phyloP scores from a whole-genome alignment of 1,284 basidiomycete species.

The Leucoagaricus sp. region DNA sequence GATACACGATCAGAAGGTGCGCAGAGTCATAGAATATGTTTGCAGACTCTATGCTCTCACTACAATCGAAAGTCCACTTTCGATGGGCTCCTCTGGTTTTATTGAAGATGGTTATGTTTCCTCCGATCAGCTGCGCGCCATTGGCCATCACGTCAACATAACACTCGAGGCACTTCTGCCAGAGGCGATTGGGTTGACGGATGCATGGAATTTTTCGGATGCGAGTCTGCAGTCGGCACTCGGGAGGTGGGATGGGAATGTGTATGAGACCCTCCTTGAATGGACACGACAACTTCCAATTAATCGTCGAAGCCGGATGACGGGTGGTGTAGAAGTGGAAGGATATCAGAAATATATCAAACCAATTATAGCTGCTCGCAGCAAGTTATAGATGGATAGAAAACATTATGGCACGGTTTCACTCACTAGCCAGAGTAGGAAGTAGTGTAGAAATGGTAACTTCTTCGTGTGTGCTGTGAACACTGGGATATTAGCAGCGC shows the following conservation, averaged over 20 bases:
- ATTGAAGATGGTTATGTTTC: conserved; percentile 23
- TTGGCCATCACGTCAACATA: conserved; percentile 10
- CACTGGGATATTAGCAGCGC: no score
- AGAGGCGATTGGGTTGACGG: conserved; percentile 23
- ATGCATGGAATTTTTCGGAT: conserved; percentile 28
- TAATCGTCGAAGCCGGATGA: conserved; percentile 9
- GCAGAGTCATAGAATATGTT: conserved; percentile 16
- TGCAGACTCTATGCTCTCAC: conserved; percentile 23
- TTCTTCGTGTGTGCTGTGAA: no score
- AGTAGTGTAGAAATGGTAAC: no score
- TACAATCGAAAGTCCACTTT: conserved; percentile 21
- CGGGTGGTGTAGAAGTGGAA: conserved; percentile 15
- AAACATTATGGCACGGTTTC: no score
- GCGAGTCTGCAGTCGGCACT: conserved; percentile 22
- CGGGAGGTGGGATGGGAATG: conserved; percentile 24
- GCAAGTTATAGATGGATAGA: conserved; percentile 4
- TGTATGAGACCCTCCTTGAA: conserved; percentile 23
- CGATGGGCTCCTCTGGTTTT: conserved; percentile 20
- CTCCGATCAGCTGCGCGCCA: conserved; percentile 12
- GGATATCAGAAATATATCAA: conserved; percentile 18
- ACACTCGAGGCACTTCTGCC: conserved; percentile 17
- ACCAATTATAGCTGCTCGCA: not conserved
- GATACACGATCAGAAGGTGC: conserved; percentile 6
- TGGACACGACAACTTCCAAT: conserved; percentile 26
- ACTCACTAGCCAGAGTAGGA: no score